phyloP scores from a whole-genome alignment of 768 basidiomycete species.

The Naganishia vishniacii region DNA sequence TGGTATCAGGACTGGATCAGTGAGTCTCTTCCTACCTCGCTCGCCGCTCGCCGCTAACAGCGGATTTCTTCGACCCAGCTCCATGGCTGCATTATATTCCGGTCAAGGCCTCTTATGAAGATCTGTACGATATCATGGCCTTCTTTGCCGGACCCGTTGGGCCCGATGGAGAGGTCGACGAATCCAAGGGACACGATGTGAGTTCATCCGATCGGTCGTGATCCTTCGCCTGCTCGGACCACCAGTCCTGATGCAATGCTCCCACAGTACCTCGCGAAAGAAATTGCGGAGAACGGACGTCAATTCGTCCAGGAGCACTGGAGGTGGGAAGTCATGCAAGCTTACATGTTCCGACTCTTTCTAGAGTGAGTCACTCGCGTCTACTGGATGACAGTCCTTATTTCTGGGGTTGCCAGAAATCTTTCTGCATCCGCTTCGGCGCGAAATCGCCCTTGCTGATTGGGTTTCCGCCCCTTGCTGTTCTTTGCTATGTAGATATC shows the following conservation, averaged over 20 bases:
- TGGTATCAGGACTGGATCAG: slow-evolving; percentile 54
- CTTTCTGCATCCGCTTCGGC: background rate
- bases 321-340: slow-evolving; percentile 47
- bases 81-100: slow-evolving; percentile 75
- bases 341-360: slow-evolving; percentile 43
- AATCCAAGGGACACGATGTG: slow-evolving; percentile 56
- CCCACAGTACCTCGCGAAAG: slow-evolving; percentile 44
- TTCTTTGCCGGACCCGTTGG: slow-evolving; percentile 62
- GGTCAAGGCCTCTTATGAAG: slow-evolving; percentile 59
- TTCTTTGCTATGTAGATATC: slow-evolving; percentile 24
- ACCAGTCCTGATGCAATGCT: too few relatives aligned
- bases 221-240: too few relatives aligned
- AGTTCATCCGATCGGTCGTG: slow-evolving; percentile 22
- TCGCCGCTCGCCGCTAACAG: background rate
- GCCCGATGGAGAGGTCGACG: slow-evolving; percentile 55
- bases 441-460: background rate
- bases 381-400: background rate
- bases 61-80: slow-evolving; percentile 45
- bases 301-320: slow-evolving; percentile 44
- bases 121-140: slow-evolving; percentile 64
- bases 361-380: slow-evolving; percentile 32
- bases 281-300: slow-evolving; percentile 46
- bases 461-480: background rate
- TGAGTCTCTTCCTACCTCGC: slow-evolving; percentile 16
- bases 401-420: background rate